These are phyloP conservation scores for Ogataea trehaloabstinens DNA, from an alignment of 805 yeast species.

Conservation along the genomic window DNA sequence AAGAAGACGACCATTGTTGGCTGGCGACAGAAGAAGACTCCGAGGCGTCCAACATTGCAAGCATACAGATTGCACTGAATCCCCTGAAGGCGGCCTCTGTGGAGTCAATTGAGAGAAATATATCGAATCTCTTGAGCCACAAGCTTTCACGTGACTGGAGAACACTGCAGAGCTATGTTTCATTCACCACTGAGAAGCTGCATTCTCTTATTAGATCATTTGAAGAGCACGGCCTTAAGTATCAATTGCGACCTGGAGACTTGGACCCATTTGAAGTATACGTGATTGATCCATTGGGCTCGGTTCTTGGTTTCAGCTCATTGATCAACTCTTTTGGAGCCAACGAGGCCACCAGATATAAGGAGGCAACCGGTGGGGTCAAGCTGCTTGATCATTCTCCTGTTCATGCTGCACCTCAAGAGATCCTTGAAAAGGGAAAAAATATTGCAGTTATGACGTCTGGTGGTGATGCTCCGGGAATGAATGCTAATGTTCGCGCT, in stretches of 20 bases:
- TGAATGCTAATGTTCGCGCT: conserved; percentile 75
- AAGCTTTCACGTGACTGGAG: conserved; percentile 46
- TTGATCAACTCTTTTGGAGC: conserved; percentile 50
- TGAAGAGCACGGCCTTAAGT: conserved; percentile 30
- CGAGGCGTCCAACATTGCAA: conserved; percentile 24
- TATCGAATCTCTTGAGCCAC: conserved; percentile 28
- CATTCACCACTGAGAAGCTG: conserved; percentile 46
- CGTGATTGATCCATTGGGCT: conserved; percentile 81
- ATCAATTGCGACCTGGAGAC: conserved; percentile 68
- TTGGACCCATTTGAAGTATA: conserved; percentile 74
- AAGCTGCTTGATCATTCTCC: background rate
- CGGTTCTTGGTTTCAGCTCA: conserved; percentile 75
- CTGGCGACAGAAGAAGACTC: conserved; percentile 25
- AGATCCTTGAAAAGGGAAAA: conserved; percentile 21
- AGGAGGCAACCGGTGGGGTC: conserved; percentile 2
- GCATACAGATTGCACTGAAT: conserved; percentile 26
- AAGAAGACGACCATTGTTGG: conserved; percentile 29
- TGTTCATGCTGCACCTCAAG: background rate
- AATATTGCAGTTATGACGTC: conserved; percentile 77
- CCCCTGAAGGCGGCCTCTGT: conserved; percentile 25
- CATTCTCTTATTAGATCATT: conserved; percentile 37
- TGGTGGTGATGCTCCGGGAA: conserved; percentile 82
- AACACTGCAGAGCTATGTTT: conserved; percentile 41
- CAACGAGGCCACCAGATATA: conserved; percentile 15
- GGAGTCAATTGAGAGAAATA: conserved; percentile 25